phyloP scores from a whole-genome alignment of 2,329 filamentous ascomycete genomes.

The Cercospora canescens region DNA sequence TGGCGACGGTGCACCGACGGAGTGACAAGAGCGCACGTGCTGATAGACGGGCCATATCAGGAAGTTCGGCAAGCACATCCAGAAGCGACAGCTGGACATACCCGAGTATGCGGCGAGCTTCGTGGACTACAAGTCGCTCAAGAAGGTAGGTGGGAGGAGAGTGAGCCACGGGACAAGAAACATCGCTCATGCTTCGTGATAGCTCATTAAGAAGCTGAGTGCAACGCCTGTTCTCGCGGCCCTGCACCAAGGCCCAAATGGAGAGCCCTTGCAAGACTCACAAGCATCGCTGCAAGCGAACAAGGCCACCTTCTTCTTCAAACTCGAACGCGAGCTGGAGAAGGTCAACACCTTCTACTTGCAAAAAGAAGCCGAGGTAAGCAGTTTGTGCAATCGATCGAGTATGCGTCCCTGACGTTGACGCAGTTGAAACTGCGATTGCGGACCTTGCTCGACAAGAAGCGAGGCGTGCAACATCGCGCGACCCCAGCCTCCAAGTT shows the following conservation, averaged over 20 bases:
- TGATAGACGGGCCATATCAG: slow-evolving; percentile 49
- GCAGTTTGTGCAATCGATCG: not conserved
- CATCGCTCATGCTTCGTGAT: slow-evolving; percentile 25
- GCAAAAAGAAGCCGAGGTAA: slow-evolving; percentile 95
- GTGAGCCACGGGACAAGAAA: not conserved
- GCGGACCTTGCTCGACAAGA: slow-evolving; percentile 91
- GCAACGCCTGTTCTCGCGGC: slow-evolving; percentile 82
- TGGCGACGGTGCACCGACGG: not conserved
- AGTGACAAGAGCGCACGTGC: slow-evolving; percentile 9
- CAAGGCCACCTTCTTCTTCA: slow-evolving; percentile 98
- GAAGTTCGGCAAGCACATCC: slow-evolving; percentile 99
- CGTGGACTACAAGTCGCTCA: slow-evolving; percentile 98
- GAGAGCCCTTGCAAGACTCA: slow-evolving; percentile 62
- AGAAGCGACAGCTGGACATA: slow-evolving; percentile 97
- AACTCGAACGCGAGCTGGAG: slow-evolving; percentile 93
- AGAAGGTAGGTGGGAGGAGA: slow-evolving; percentile 68
- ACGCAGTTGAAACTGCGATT: slow-evolving; percentile 84
- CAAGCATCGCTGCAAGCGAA: slow-evolving; percentile 91
- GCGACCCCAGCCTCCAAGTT: slow-evolving; percentile 71
- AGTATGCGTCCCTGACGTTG: slow-evolving; percentile 6
- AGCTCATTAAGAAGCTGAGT: slow-evolving; percentile 98
- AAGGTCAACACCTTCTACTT: slow-evolving; percentile 98
- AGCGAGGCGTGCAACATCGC: slow-evolving; percentile 82
- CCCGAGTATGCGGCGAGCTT: slow-evolving; percentile 99
- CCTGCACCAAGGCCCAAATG: slow-evolving; percentile 59